Evolutionary conservation across 495 filamentous ascomycete genomes (phyloP).

Genomic region (Podospora pseudoanserina): DNA sequence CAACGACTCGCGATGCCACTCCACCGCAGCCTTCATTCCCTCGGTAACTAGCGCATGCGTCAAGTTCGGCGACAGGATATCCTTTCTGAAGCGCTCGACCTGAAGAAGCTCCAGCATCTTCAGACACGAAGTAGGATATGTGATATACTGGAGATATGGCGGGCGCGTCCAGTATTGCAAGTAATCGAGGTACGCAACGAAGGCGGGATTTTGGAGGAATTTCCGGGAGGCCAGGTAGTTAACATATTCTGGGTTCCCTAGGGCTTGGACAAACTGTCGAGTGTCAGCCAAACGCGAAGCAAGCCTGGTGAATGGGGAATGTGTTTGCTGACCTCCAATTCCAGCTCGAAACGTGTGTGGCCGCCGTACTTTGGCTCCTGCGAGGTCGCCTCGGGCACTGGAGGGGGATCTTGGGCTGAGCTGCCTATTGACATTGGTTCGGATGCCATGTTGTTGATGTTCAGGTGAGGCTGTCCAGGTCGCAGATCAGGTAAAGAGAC

Average conservation of each 20-base stretch:
- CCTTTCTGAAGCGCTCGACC: slow-evolving; percentile 74
- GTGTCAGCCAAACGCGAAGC: background rate
- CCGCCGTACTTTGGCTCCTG: slow-evolving; percentile 57
- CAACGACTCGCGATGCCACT: slow-evolving; percentile 43
- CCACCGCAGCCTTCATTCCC: slow-evolving; percentile 49
- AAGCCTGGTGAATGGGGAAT: background rate
- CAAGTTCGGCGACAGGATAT: slow-evolving; percentile 73
- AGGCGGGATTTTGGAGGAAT: slow-evolving; percentile 59
- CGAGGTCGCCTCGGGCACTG: slow-evolving; percentile 18
- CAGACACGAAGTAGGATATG: slow-evolving; percentile 78
- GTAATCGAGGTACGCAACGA: slow-evolving; percentile 77
- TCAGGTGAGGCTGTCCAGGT: background rate
- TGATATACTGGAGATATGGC: slow-evolving; percentile 78
- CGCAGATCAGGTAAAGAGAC: background rate
- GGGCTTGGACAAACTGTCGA: slow-evolving; percentile 75
- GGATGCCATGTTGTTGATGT: slow-evolving; percentile 22
- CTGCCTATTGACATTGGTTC: slow-evolving; percentile 33
- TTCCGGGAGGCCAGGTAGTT: slow-evolving; percentile 73
- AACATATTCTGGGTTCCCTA: slow-evolving; percentile 79
- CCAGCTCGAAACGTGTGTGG: slow-evolving; percentile 68
- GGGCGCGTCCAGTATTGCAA: slow-evolving; percentile 80
- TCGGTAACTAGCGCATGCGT: slow-evolving; percentile 59
- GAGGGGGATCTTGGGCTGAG: slow-evolving; percentile 30
- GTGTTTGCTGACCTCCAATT: slow-evolving; percentile 57
- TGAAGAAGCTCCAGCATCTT: slow-evolving; percentile 78